Evolutionary conservation across 176 grass and related monocot genomes (phyloP).

Genomic region (bread wheat (Triticum aestivum)): DNA sequence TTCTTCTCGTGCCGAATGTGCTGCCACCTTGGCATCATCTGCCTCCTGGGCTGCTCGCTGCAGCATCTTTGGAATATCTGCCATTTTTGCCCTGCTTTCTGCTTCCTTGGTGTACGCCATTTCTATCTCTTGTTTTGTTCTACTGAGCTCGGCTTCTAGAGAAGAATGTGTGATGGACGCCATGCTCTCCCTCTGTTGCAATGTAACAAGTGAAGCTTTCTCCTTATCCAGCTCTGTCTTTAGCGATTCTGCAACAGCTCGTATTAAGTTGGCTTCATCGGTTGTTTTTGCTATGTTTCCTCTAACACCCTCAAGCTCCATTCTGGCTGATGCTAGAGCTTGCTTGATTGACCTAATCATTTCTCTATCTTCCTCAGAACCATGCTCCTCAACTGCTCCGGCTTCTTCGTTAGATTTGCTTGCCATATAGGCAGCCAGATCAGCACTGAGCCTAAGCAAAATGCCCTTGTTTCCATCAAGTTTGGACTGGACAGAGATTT

Average conservation of each 20-base stretch:
- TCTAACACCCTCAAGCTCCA: constrained; percentile 70
- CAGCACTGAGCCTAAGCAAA: constrained; percentile 54
- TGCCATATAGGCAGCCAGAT: constrained; percentile 58
- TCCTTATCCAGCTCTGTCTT: constrained; percentile 64
- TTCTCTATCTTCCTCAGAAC: constrained; percentile 56
- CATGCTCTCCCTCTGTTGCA: constrained; percentile 90
- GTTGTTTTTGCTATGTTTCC: constrained; percentile 51
- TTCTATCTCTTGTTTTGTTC: constrained; percentile 71
- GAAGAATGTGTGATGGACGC: constrained; percentile 82
- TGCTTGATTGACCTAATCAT: constrained; percentile 53
- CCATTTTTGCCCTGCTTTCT: constrained; percentile 63
- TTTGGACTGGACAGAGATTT: constrained; percentile 46
- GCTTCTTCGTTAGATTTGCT: constrained; percentile 61
- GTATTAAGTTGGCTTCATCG: constrained; percentile 59
- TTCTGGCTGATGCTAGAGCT: constrained; percentile 56
- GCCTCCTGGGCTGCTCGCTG: constrained; percentile 79
- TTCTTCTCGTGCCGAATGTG: constrained; percentile 70
- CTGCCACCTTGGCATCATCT: constrained; percentile 60
- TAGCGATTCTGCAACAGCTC: constrained; percentile 47
- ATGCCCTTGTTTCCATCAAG: constrained; percentile 43
- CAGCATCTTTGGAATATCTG: constrained; percentile 76
- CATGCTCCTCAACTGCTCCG: constrained; percentile 33
- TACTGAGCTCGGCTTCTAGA: constrained; percentile 76
- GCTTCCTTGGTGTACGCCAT: constrained; percentile 60
- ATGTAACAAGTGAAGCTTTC: constrained; percentile 57